phyloP scores from a whole-genome alignment of 306 rosid genomes.

The Fagus crenata region DNA sequence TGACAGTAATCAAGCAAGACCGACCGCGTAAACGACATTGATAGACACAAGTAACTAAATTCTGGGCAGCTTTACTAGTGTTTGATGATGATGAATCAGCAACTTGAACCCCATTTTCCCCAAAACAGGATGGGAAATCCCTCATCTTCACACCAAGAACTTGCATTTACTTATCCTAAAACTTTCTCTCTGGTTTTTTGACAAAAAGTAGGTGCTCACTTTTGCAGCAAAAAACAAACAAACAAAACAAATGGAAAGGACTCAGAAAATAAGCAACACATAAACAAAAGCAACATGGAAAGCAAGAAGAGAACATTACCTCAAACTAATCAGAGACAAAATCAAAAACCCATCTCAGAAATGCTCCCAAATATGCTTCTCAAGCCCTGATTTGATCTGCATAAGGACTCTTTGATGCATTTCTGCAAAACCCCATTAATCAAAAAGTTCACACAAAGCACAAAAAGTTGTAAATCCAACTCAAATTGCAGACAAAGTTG shows the following conservation, averaged over 20 bases:
- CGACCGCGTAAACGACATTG: constrained; percentile 76
- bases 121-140: constrained; percentile 96
- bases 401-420: constrained; percentile 27
- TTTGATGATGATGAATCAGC: constrained; percentile 88
- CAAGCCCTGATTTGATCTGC: constrained; percentile 38
- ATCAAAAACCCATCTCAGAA: constrained; percentile 39
- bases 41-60: constrained; percentile 73
- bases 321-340: constrained; percentile 36
- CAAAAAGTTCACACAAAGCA: constrained; percentile 26
- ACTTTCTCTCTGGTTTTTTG: constrained; percentile 22
- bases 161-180: constrained; percentile 31
- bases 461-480: constrained; percentile 20
- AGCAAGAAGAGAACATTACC: constrained; percentile 39
- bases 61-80: constrained; percentile 64
- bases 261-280: constrained; percentile 26
- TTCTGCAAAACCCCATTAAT: constrained; percentile 34
- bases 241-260: constrained; percentile 12
- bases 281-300: constrained; percentile 14
- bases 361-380: constrained; percentile 30
- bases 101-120: constrained; percentile 94
- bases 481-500: constrained; percentile 40
- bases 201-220: constrained; percentile 45
- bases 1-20: constrained; percentile 69
- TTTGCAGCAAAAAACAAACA: constrained; percentile 24
- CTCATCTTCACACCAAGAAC: constrained; percentile 54